Evolutionary conservation across 495 filamentous ascomycete genomes (phyloP).

Genomic region (Penicillium canariense): DNA sequence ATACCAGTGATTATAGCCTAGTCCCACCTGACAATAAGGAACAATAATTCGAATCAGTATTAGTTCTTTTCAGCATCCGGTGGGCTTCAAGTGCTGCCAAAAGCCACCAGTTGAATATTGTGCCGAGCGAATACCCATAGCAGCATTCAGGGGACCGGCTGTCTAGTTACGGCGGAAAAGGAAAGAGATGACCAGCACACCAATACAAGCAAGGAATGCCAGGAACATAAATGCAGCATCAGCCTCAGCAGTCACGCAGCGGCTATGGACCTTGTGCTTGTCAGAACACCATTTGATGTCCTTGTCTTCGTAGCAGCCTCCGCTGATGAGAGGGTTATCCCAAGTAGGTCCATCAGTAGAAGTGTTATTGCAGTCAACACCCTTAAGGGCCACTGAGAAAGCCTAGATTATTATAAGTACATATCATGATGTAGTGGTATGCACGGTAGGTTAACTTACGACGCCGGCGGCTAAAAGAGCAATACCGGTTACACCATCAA

Average conservation of each 20-base stretch:
- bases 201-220: constrained; percentile 21
- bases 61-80: background rate
- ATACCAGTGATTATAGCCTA: background rate
- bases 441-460: constrained; percentile 43
- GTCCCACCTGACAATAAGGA: background rate
- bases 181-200: constrained; percentile 8
- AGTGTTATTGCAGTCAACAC: constrained; percentile 6
- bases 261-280: constrained; percentile 12
- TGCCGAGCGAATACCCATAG: background rate
- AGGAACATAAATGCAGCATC: constrained; percentile 33
- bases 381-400: constrained; percentile 41
- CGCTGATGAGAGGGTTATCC: constrained; percentile 14
- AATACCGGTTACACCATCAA: constrained; percentile 44
- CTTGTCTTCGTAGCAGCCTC: constrained; percentile 7
- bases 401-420: constrained; percentile 29
- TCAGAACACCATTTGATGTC: constrained; percentile 15
- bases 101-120: background rate
- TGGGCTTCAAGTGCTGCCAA: background rate
- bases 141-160: background rate
- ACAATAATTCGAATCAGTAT: background rate
- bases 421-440: background rate
- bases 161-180: constrained; percentile 1
- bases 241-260: constrained; percentile 29
- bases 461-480: constrained; percentile 53
- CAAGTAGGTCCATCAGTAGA: background rate